phyloP scores from a whole-genome alignment of 371 early-diverging fungal genomes.

The Coemansia sp. region DNA sequence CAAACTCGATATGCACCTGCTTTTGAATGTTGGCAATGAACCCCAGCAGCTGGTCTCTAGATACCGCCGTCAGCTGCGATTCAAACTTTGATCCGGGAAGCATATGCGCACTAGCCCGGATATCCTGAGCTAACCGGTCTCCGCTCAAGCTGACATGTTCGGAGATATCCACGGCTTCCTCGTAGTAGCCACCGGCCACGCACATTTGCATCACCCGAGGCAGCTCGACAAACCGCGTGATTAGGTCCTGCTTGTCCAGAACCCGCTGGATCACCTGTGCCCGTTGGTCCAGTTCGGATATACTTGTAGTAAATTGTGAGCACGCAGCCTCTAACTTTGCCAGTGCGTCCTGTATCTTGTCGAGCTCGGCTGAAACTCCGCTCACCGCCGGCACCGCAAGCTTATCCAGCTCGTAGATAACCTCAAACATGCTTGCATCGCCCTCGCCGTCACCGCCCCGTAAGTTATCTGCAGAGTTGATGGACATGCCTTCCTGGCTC shows the following conservation, averaged over 20 bases:
- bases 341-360: conserved; percentile 23
- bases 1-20: conserved; percentile 44
- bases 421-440: conserved; percentile 19
- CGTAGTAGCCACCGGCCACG: conserved; percentile 46
- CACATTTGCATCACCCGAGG: conserved; percentile 51
- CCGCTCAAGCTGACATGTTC: conserved; percentile 42
- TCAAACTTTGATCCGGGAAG: conserved; percentile 26
- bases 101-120: conserved; percentile 32
- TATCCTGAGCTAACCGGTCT: conserved; percentile 36
- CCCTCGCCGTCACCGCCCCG: background rate
- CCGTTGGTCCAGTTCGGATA: conserved; percentile 32
- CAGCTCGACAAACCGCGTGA: conserved; percentile 44
- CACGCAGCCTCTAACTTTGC: conserved; percentile 32
- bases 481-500: background rate
- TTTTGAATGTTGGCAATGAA: conserved; percentile 33
- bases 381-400: conserved; percentile 8
- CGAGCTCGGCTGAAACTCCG: conserved; percentile 11
- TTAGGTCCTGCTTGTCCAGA: conserved; percentile 44
- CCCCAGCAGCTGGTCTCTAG: conserved; percentile 19
- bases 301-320: conserved; percentile 18
- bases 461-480: too few species aligned
- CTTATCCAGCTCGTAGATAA: conserved; percentile 20
- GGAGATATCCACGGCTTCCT: conserved; percentile 46
- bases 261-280: conserved; percentile 38
- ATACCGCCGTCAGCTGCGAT: conserved; percentile 2